Percentiles rank a stretch among this genome's conserved stretches.
These are phyloP conservation scores for Pseudogymnoascus sp. DNA, from an alignment of 2,329 filamentous ascomycete genomes.

Conservation along the genomic window DNA sequence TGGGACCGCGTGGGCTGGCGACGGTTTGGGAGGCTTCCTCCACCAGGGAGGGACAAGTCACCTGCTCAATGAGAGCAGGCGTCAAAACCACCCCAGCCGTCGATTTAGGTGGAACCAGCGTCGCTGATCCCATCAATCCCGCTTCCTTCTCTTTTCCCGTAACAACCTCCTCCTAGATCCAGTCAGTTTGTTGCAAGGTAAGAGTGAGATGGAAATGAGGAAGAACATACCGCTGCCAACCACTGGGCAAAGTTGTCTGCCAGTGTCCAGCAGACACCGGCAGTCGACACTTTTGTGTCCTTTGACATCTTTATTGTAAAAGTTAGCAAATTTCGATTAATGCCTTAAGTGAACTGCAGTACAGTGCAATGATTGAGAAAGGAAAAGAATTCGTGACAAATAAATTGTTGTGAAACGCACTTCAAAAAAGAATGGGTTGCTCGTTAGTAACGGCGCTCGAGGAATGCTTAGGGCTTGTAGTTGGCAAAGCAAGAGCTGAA, in stretches of 20 bases:
- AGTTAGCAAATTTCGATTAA: background rate
- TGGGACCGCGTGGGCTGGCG: conserved; percentile 11
- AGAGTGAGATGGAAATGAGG: background rate
- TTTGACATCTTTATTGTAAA: background rate
- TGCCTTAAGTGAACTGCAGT: background rate
- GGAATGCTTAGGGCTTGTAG: background rate
- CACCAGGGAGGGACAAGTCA: background rate
- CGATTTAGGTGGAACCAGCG: background rate
- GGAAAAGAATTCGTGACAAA: background rate
- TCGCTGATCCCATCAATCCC: conserved; percentile 28
- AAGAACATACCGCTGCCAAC: background rate
- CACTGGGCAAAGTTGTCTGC: background rate
- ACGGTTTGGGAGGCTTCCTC: background rate
- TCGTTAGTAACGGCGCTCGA: background rate
- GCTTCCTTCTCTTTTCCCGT: conserved; percentile 23
- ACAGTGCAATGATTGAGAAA: background rate
- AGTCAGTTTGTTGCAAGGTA: background rate
- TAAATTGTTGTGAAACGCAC: background rate
- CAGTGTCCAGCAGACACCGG: background rate
- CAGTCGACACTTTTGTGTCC: background rate
- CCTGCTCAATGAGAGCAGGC: background rate
- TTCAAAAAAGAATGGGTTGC: background rate
- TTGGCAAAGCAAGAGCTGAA: background rate
- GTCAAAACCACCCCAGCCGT: background rate
- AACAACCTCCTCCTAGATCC: background rate